phyloP scores from a whole-genome alignment of 225 moss, liverwort and hornwort species.

The Polytrichum commune region DNA sequence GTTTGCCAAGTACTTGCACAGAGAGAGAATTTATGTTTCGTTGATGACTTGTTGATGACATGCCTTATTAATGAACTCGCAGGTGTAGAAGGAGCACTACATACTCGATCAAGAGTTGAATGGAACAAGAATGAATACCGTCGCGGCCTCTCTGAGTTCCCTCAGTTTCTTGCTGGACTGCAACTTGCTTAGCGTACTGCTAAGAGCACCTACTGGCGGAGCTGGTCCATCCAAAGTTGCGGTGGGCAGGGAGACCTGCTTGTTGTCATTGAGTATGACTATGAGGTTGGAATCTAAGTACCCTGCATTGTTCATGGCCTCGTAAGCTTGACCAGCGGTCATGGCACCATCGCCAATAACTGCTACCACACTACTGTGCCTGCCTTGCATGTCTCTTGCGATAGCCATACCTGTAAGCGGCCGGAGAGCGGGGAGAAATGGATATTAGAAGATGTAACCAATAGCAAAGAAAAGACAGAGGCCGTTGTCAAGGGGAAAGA shows the following conservation, averaged over 20 bases:
- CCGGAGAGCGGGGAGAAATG: too few species aligned
- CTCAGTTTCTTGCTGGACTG: constrained; percentile 16
- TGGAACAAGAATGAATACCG: constrained; percentile 2
- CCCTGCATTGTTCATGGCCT: constrained; percentile 21
- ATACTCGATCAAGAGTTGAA: too few species aligned
- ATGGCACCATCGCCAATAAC: constrained; percentile 20
- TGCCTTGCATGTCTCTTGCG: constrained; percentile 11
- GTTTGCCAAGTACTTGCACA: too few species aligned
- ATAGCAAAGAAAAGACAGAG: too few species aligned
- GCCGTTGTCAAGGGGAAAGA: too few species aligned
- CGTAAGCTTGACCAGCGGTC: constrained; percentile 17
- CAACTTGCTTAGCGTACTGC: constrained; percentile 13
- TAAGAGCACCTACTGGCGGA: constrained; percentile 13
- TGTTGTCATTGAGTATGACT: constrained; percentile 18
- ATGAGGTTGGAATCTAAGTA: constrained; percentile 17
- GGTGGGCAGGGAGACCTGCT: constrained; percentile 16
- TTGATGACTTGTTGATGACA: too few species aligned
- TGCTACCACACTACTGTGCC: constrained; percentile 3
- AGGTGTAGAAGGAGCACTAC: too few species aligned
- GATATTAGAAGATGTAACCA: too few species aligned
- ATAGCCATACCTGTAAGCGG: constrained; percentile 16
- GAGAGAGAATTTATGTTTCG: too few species aligned
- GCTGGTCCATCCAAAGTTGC: constrained; percentile 18
- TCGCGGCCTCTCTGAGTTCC: constrained; percentile 4
- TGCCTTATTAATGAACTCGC: too few species aligned